Evolutionary conservation across 495 filamentous ascomycete genomes (phyloP).

Genomic region (Durotheca rogersii): DNA sequence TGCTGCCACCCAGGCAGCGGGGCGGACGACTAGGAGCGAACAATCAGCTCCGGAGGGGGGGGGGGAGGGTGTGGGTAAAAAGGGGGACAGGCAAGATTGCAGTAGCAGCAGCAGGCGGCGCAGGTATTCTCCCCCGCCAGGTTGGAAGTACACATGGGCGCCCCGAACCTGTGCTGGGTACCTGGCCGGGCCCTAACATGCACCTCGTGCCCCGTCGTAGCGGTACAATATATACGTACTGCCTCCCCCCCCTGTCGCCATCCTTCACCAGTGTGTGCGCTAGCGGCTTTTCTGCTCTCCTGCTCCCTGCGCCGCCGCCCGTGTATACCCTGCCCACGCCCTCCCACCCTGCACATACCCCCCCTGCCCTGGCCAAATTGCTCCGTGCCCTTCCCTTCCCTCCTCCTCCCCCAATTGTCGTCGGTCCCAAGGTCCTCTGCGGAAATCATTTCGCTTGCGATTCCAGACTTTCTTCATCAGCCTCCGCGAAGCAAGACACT

Average conservation of each 20-base stretch:
- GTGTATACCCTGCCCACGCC: too few relatives aligned
- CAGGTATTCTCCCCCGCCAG: not conserved
- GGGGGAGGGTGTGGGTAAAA: not conserved
- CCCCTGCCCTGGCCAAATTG: constrained; percentile 23
- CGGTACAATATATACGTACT: too few relatives aligned
- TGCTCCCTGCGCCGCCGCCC: too few relatives aligned
- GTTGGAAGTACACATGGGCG: not conserved
- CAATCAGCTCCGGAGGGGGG: constrained; percentile 18
- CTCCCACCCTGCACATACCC: too few relatives aligned
- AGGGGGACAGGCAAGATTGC: not conserved
- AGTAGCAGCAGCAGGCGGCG: not conserved
- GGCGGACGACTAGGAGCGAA: constrained; percentile 10
- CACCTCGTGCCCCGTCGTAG: too few relatives aligned
- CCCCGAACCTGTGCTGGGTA: too few relatives aligned
- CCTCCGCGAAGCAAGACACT: constrained; percentile 29
- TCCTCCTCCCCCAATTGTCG: constrained; percentile 41
- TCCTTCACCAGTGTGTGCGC: constrained; percentile 11
- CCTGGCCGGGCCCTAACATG: too few relatives aligned
- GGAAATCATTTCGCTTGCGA: constrained; percentile 54
- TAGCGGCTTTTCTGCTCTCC: constrained; percentile 23
- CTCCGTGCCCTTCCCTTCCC: constrained; percentile 38
- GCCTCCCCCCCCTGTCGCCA: not conserved
- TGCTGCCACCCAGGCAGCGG: too few relatives aligned
- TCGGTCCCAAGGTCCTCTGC: constrained; percentile 44
- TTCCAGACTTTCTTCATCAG: constrained; percentile 41